Evolutionary conservation across 1,284 basidiomycete genomes (phyloP), one percentile per base, ranked within the genome.

Genomic region (Moesziomyces parantarcticus): DNA sequence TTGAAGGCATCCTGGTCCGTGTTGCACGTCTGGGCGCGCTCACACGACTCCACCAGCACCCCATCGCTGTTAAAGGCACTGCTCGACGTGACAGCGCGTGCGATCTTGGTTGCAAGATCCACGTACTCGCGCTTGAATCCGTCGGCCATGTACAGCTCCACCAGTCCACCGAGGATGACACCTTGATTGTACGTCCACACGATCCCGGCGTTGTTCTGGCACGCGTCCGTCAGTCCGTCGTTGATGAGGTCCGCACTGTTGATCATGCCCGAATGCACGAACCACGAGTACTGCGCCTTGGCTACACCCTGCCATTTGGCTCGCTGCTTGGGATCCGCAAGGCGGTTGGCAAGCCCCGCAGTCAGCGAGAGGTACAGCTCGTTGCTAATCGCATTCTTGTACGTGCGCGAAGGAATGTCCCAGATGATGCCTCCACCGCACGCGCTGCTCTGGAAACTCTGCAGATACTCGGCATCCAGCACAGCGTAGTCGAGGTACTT

Each of bases 1-100:
- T 62, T 56, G 53, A 62, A 62, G 9, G 59, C 59, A 39, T 62
- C 59, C 26, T 51, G 26, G 42, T 61, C 59, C 4, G 48, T 55
- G 21, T 50, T 61, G 47, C 58, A 54, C 29, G 6, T 60, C 7
- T 22, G 41, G 2, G 41, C 21, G 7, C 51, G 23, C 29, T 60
- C 58, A 34, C 58, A 54, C 32, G 40, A 34, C 14, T 60, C 51
- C 13, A 49, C 22, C 20, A 60, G 22, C 0, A 54, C 21, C 5
- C 51, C 58, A 8, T 43, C 25, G 48, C 48, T 46, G 41, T 43
- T 53, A 46, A 54, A 54, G 1, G 26, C 20, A 8, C 46, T n/a
- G 11, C 32, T 39, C 18, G 41, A 46, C 13, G 45, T 32, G 2
- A 54, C 58, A 1, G 59, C 59, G 9, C 50, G 42, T 1, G 59